phyloP scores from a whole-genome alignment of 208 protist species.

The Leishmania tarentolae region DNA sequence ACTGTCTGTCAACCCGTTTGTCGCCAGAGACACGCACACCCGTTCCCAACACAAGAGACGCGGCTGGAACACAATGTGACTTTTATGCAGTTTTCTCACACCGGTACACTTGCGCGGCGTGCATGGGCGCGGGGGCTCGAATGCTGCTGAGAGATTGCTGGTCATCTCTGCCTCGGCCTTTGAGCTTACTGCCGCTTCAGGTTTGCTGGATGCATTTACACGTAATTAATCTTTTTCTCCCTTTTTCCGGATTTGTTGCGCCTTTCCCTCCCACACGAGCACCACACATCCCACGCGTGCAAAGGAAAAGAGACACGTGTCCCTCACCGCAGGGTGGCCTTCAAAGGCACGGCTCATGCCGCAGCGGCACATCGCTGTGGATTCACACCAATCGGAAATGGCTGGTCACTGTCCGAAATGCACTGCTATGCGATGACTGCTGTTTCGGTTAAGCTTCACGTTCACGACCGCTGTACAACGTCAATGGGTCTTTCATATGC shows the following conservation, averaged over 20 bases:
- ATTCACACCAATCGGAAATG: background rate
- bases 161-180: background rate
- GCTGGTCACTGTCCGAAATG: background rate
- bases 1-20: background rate
- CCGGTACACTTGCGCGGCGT: background rate
- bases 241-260: background rate
- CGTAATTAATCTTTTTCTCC: background rate
- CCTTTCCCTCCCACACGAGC: background rate
- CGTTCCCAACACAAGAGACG: background rate
- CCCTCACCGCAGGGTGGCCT: background rate
- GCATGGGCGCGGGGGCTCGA: background rate
- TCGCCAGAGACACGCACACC: background rate
- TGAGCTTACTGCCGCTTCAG: background rate
- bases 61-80: background rate
- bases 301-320: background rate
- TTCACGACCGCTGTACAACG: background rate
- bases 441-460: background rate
- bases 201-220: background rate
- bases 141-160: background rate
- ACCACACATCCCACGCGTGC: background rate
- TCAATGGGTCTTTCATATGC: background rate
- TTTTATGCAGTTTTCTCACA: background rate
- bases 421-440: background rate
- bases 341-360: background rate
- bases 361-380: background rate